Base-by-base conservation (phyloP, 768 basidiomycete genomes). In the Mycena epipterygia region DNA sequence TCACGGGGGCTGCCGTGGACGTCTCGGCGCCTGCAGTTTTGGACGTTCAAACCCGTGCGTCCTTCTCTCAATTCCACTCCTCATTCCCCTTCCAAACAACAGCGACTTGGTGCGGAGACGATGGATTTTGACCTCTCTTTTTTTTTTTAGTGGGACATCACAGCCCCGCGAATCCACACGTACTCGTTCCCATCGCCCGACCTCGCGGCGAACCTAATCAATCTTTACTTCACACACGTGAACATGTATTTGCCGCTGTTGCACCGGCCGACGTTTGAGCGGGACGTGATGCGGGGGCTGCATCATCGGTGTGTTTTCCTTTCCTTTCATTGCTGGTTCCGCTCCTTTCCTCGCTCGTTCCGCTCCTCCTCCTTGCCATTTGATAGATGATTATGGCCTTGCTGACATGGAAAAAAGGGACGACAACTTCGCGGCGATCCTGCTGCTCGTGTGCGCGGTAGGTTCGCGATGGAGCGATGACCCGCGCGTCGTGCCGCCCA, bases 381-480 rank as follows among this genome's bases (percentile, higher is more conserved):
- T n/a, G n/a, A n/a, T n/a, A n/a, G n/a, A n/a, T n/a, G n/a, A n/a
- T n/a, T n/a, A n/a, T n/a, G n/a, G n/a, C n/a, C n/a, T n/a, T n/a
- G n/a, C n/a, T n/a, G n/a, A n/a, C n/a, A n/a, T n/a, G n/a, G n/a
- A n/a, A n/a, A n/a, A n/a, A n/a, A 64, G 68, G 19, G 84, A 93
- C 61, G 58, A 83, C 0, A 74, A 81, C 0, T 95, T 96, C 74
- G 88, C 84, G 0, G 79, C 86, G 0, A 86, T 88, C 0, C 86
- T 94, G 29, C 82, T 95, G 5, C 84, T 93, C 2, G 87, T 95
- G n/a, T n/a, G n/a, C n/a, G n/a, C n/a, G n/a, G n/a, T n/a, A n/a
- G n/a, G n/a, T n/a, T n/a, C n/a, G n/a, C n/a, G n/a, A n/a, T n/a
- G n/a, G n/a, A n/a, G n/a, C n/a, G n/a, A n/a, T n/a, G n/a, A n/a